Base-by-base conservation (phyloP, 2,329 filamentous ascomycete genomes). In the Aspergillus ruber region DNA sequence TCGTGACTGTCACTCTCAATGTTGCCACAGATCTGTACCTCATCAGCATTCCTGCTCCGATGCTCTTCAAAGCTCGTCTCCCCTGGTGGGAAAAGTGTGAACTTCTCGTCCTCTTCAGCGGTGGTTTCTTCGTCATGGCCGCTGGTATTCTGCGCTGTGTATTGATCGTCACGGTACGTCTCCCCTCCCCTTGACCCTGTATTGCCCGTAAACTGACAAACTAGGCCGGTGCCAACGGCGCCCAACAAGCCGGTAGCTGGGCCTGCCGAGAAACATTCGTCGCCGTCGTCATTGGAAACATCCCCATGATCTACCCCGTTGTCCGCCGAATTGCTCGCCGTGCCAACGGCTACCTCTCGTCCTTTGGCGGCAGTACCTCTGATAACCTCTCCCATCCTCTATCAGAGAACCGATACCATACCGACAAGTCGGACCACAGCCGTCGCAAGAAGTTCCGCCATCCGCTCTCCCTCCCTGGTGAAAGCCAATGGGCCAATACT, bases 11-110 rank as follows among this genome's bases (percentile, higher is more conserved):
- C 27, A 64, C 70, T 3, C 64, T 77, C 50, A 83, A 82, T 52
- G 72, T 81, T 2, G 54, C 66, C 1, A 83, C 80, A 3, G 81
- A 83, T 53, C 44, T 81, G 1, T 83, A 82, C 52, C 67, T 83
- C n/a, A 75, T 83, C 47, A 72, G 73, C 23, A 81, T 83, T 33
- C 79, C 79, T 0, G 66, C 80, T 4, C 79, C 79, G 1, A 75
- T 83, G 68, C 65, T 83, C 1, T 80, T 75, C 71, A 69, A 68
- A 48, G 74, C 79, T 0, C 72, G 70, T 4, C 66, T 83, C 5
- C 67, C 64, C 7, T 67, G 70, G 17, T 61, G 66, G 4, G 77
- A 76, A 54, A 83, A 83, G 56, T 53, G 75, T 1, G 72, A 75
- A 3, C 66, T 82, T 0, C 66, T 78, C 2, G 50, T 79, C 4